Percentiles rank a stretch among this genome's conserved stretches.
Conservation (phyloP, 2,329 filamentous ascomycete species). For the Sclerotinia spermophila region DNA sequence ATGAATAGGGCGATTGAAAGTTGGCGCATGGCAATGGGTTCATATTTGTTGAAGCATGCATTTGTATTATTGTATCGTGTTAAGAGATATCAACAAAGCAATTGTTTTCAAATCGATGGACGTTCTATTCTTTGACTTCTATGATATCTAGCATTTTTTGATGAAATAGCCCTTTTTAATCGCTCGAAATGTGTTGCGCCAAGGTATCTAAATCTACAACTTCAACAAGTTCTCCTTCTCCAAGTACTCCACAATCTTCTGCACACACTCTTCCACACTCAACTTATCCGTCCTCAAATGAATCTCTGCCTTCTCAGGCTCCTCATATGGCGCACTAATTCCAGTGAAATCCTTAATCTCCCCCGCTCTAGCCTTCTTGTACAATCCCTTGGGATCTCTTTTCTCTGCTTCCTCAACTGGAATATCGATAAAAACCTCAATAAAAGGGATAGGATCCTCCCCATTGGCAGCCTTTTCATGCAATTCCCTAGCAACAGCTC, state of each 20-base stretch:
- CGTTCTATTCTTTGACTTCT: not conserved
- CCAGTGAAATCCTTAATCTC: constrained; percentile 98
- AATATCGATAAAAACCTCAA: constrained; percentile 92
- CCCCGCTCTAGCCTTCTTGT: constrained; percentile 92
- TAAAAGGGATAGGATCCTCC: constrained; percentile 71
- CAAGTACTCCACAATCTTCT: constrained; percentile 77
- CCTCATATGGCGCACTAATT: constrained; percentile 92
- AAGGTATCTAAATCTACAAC: constrained; percentile 20
- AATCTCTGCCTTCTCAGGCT: constrained; percentile 79
- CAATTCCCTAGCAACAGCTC: constrained; percentile 74
- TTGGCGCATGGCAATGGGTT: constrained; percentile 26
- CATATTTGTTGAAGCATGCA: constrained; percentile 23
- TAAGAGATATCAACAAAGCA: constrained; percentile 13
- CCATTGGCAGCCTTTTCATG: constrained; percentile 59
- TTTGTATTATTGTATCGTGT: constrained; percentile 27
- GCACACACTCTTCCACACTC: constrained; percentile 84
- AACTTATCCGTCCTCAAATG: constrained; percentile 78
- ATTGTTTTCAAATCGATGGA: not conserved
- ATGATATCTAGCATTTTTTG: not conserved
- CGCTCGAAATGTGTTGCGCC: not conserved
- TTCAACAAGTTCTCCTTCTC: constrained; percentile 61
- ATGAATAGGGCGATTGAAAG: constrained; percentile 10
- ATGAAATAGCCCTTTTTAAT: not conserved
- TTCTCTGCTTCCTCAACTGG: constrained; percentile 88
- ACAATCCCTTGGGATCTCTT: constrained; percentile 94